phyloP scores from a whole-genome alignment of 129 eudicot genomes.

The Flaveria ramosissima region DNA sequence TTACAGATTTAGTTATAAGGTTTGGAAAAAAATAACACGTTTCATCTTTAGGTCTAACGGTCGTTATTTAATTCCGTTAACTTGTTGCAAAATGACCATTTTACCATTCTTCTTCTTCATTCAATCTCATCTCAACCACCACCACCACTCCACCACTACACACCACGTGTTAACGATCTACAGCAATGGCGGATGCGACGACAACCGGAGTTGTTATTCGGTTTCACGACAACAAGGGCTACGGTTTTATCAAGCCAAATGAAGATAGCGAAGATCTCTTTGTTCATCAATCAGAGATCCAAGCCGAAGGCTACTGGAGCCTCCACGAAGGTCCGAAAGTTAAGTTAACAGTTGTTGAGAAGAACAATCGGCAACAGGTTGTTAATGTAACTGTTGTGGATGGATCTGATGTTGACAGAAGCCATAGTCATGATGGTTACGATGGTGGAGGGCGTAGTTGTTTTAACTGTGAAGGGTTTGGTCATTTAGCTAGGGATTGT shows the following conservation, averaged over 20 bases:
- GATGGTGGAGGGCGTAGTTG: conserved; percentile 49
- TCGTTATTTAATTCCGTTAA: no score
- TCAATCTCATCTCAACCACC: no score
- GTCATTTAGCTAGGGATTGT: conserved; percentile 63
- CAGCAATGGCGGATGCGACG: conserved; percentile 61
- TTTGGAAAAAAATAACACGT: no score
- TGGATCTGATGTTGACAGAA: conserved; percentile 37
- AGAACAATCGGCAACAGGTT: conserved; percentile 48
- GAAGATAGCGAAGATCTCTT: conserved; percentile 78
- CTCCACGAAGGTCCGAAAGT: conserved; percentile 59
- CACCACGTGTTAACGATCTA: not conserved
- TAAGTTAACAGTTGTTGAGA: conserved; percentile 47
- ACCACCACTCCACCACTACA: no score
- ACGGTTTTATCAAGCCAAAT: conserved; percentile 74
- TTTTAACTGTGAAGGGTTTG: conserved; percentile 48
- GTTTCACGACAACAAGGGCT: conserved; percentile 59
- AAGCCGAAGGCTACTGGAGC: conserved; percentile 61
- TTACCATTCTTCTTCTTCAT: no score
- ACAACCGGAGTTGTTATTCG: conserved; percentile 56
- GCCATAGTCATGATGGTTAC: conserved; percentile 45
- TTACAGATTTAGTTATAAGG: no score
- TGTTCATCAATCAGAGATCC: conserved; percentile 75
- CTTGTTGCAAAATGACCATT: no score
- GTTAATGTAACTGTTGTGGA: conserved; percentile 53
- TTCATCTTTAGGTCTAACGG: no score